Conservation (phyloP, 192 early-diverging fungal genomes). For the Mortierella hygrophila region DNA sequence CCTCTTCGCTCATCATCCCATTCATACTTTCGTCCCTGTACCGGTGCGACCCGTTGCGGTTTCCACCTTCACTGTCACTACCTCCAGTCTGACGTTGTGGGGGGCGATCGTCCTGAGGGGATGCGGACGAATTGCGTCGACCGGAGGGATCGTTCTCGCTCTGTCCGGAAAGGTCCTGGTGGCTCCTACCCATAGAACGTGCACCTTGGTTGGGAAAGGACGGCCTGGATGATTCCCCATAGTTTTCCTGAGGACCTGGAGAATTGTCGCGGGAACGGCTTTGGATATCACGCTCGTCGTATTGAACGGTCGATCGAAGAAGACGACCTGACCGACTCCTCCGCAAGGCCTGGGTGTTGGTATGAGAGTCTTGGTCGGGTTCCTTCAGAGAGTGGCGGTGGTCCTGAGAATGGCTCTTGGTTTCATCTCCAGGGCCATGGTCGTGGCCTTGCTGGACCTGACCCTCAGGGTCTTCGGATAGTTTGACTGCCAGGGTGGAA, state of each 20-base stretch:
- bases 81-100: background rate
- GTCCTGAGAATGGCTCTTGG: background rate
- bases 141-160: background rate
- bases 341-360: slow-evolving; percentile 11
- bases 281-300: slow-evolving; percentile 35
- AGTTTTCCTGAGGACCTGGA: background rate
- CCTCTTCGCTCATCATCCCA: slow-evolving; percentile 33
- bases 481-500: slow-evolving; percentile 45
- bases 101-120: background rate
- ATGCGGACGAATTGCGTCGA: background rate
- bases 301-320: slow-evolving; percentile 38
- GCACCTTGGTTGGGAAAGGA: slow-evolving; percentile 4
- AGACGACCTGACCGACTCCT: slow-evolving; percentile 38
- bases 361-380: background rate
- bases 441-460: slow-evolving; percentile 16
- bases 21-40: slow-evolving; percentile 26
- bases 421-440: slow-evolving; percentile 3
- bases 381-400: slow-evolving; percentile 13
- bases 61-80: slow-evolving; percentile 1
- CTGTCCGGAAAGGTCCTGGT: slow-evolving; percentile 4
- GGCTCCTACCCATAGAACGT: background rate
- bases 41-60: background rate
- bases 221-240: slow-evolving; percentile 14
- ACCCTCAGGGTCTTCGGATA: slow-evolving; percentile 37
- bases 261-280: slow-evolving; percentile 19